phyloP scores from a whole-genome alignment of 805 yeast genomes.

The Millerago galiae region DNA sequence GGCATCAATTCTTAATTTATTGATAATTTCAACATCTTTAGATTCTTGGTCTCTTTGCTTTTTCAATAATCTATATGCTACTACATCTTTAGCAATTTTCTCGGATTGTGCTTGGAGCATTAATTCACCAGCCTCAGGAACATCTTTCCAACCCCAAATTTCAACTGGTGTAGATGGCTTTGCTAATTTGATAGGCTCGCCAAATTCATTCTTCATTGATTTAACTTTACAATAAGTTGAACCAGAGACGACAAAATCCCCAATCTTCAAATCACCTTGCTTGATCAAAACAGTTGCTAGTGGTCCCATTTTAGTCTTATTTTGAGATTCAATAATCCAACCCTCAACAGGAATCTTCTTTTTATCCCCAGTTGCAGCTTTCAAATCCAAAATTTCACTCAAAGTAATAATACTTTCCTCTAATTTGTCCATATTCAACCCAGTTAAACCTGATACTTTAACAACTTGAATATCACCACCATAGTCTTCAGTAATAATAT shows the following conservation, averaged over 20 bases:
- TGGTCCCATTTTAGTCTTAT: slow-evolving; percentile 76
- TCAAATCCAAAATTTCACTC: slow-evolving; percentile 76
- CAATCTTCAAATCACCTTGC: slow-evolving; percentile 68
- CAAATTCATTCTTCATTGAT: slow-evolving; percentile 68
- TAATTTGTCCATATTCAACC: slow-evolving; percentile 80
- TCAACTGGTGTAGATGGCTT: slow-evolving; percentile 89
- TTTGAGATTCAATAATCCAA: slow-evolving; percentile 81
- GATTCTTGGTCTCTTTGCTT: slow-evolving; percentile 51
- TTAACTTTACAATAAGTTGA: slow-evolving; percentile 79
- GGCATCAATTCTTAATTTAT: slow-evolving; percentile 55
- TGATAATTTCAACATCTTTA: slow-evolving; percentile 61
- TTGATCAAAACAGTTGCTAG: slow-evolving; percentile 80
- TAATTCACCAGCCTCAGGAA: slow-evolving; percentile 88
- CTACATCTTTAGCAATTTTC: slow-evolving; percentile 66
- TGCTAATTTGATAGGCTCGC: slow-evolving; percentile 56
- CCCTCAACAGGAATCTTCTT: slow-evolving; percentile 60
- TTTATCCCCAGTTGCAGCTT: slow-evolving; percentile 41
- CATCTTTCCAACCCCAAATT: slow-evolving; percentile 87
- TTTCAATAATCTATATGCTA: slow-evolving; percentile 58
- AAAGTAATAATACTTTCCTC: slow-evolving; percentile 85
- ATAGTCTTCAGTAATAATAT: slow-evolving; percentile 80
- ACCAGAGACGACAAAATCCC: slow-evolving; percentile 79
- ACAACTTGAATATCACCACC: slow-evolving; percentile 95
- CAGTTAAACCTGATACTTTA: slow-evolving; percentile 82
- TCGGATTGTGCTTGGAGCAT: slow-evolving; percentile 74